A percentile compares a stretch with the other conserved stretches of the same genome.
phyloP scores from a whole-genome alignment of 2,329 filamentous ascomycete genomes.

The Exophiala dermatitidis region DNA sequence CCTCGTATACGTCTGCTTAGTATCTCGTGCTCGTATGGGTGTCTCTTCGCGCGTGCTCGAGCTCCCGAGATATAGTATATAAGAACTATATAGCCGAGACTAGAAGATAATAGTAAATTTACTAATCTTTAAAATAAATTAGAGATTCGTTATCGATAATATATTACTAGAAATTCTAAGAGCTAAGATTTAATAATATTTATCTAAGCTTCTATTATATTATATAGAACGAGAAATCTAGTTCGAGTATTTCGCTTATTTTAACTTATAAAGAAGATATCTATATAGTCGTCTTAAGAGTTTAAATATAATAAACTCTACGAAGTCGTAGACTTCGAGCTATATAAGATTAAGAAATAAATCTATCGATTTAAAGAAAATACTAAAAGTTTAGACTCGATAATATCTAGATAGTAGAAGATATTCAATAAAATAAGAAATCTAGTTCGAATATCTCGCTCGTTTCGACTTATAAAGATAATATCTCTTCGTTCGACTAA shows the following conservation, averaged over 20 bases:
- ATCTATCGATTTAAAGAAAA: slow-evolving; percentile 40
- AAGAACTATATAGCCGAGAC: slow-evolving; percentile 37
- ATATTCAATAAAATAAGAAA: no score
- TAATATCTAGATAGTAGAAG: no score
- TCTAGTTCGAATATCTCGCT: no score
- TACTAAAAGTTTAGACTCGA: no score
- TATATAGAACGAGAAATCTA: slow-evolving; percentile 31
- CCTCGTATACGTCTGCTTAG: no score
- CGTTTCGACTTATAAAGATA: no score
- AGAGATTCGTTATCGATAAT: neutral
- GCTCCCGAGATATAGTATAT: slow-evolving; percentile 47
- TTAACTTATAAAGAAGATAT: slow-evolving; percentile 30
- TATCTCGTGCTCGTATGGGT: no score
- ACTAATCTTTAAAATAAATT: slow-evolving; percentile 19
- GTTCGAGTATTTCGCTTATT: slow-evolving; percentile 48
- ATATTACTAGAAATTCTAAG: slow-evolving; percentile 15
- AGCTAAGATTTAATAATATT: slow-evolving; percentile 28
- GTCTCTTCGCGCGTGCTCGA: no score
- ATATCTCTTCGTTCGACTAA: no score
- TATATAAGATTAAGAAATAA: slow-evolving; percentile 36
- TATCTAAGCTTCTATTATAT: slow-evolving; percentile 41
- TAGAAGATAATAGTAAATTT: slow-evolving; percentile 28
- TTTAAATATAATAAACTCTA: slow-evolving; percentile 55
- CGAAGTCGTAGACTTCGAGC: slow-evolving; percentile 35
- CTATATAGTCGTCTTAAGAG: slow-evolving; percentile 42